These are phyloP conservation scores for Claviceps sp. DNA, from an alignment of 2,329 filamentous ascomycete species.

Conservation along the genomic window DNA sequence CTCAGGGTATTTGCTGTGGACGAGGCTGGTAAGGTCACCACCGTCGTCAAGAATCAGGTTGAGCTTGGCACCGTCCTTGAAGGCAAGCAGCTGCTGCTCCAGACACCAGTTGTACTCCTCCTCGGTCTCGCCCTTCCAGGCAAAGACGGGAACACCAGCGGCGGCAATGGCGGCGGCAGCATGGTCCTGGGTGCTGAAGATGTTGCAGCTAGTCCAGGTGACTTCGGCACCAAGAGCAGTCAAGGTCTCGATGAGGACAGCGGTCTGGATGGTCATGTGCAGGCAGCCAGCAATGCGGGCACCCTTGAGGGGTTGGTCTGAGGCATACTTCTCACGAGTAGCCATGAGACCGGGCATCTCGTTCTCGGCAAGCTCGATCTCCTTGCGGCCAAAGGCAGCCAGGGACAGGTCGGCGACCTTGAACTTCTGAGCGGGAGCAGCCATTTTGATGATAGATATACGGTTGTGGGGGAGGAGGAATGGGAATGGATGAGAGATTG, in stretches of 20 bases:
- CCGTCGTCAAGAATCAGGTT: slow-evolving; percentile 99
- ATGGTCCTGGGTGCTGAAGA: slow-evolving; percentile 98
- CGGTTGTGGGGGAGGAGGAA: slow-evolving; percentile 6
- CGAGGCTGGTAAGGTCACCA: slow-evolving; percentile 89
- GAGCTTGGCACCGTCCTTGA: slow-evolving; percentile 92
- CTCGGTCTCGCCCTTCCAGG: slow-evolving; percentile 85
- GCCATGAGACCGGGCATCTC: slow-evolving; percentile 98
- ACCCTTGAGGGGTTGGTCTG: slow-evolving; percentile 85
- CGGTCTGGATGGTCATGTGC: slow-evolving; percentile 99
- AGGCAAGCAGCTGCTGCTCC: slow-evolving; percentile 92
- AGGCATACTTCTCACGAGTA: slow-evolving; percentile 81
- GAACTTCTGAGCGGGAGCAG: slow-evolving; percentile 81
- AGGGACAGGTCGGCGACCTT: slow-evolving; percentile 98
- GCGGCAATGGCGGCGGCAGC: slow-evolving; percentile 95
- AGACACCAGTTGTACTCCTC: slow-evolving; percentile 99
- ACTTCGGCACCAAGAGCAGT: slow-evolving; percentile 90
- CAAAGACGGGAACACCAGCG: slow-evolving; percentile 73
- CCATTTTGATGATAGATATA: slow-evolving; percentile 31
- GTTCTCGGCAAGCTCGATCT: slow-evolving; percentile 95
- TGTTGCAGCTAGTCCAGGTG: slow-evolving; percentile 99
- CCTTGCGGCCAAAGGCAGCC: slow-evolving; percentile 95
- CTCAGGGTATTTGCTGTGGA: slow-evolving; percentile 97
- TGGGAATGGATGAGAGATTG: slow-evolving; percentile 6
- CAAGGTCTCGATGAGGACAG: slow-evolving; percentile 97
- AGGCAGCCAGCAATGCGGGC: slow-evolving; percentile 95